Base-by-base conservation (phyloP, 129 eudicot genomes). In the Oenanthe sinensis region DNA sequence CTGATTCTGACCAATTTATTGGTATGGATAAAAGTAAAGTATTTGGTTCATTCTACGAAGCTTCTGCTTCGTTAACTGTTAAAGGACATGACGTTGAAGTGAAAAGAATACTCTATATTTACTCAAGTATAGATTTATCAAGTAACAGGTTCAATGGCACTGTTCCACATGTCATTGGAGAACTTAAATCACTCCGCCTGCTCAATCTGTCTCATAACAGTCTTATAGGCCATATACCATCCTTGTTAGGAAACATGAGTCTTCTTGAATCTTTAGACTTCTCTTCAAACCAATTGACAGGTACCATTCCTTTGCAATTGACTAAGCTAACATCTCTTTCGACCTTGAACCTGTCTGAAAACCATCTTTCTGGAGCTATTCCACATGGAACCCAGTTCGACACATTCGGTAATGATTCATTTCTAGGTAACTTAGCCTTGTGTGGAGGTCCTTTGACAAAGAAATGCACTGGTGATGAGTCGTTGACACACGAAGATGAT, bases 161-260 rank as follows among this genome's bases (percentile, higher is more conserved):
- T 22, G 63, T 87, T 69, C 82, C 90, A 5, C 39, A 55, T 15
- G 47, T 71, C 4, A 68, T 82, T 19, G 90, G 82, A 4, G 72
- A 2, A 24, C 54, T 76, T 33, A 33, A 33, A 33, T 33, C 87
- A 15, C 82, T 84, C 49, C 75, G 52, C 26, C 37, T 73, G 17
- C 79, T 86, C 36, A 86, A 86, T 71, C 39, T 86, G 45, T 86
- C 83, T 17, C 90, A 79, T 82, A 84, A 84, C 70, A 46, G 60
- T 49, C 82, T 87, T 42, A 50, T 78, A 0, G 83, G 87, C 6
- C 13, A 26, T 46, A 79, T 84, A n/a, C 90, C 86, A 26, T 40
- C 52, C 20, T 28, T 10, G 39, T 40, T 87, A 36, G 54, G 74
- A 17, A 78, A 79, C 22, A 33, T 33, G 36, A 33, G 36, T 33